These are phyloP conservation scores for Drosera capensis DNA, from an alignment of 148 eudicot genomes.

Conservation along the genomic window DNA sequence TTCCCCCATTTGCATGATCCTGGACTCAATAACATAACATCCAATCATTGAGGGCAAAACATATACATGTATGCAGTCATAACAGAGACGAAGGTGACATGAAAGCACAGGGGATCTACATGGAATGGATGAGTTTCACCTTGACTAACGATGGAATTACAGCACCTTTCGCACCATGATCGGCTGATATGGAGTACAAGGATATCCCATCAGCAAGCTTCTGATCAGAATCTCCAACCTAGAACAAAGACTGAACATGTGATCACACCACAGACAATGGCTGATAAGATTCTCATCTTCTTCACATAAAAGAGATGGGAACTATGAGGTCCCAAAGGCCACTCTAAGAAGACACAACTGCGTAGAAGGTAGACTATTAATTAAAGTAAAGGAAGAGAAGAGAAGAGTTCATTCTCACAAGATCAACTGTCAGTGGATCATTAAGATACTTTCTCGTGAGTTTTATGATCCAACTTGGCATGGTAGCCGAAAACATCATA, in stretches of 20 bases:
- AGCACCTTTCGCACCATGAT: conserved; percentile 43
- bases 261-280: not conserved
- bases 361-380: too few species aligned
- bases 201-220: conserved; percentile 90
- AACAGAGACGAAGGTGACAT: too few species aligned
- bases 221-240: conserved; percentile 93
- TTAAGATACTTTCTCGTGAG: conserved; percentile 64
- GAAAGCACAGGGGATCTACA: not conserved
- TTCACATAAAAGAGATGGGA: not conserved
- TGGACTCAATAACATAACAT: conserved; percentile 19
- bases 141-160: conserved; percentile 53
- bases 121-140: conserved; percentile 19
- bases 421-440: conserved; percentile 61
- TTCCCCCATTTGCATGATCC: conserved; percentile 96
- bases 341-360: not conserved
- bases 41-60: too few species aligned
- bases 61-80: too few species aligned
- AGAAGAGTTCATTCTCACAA: conserved; percentile 31
- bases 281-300: not conserved
- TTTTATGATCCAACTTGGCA: conserved; percentile 81
- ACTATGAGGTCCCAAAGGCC: not conserved
- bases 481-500: conserved; percentile 94
- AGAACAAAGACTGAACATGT: not conserved
- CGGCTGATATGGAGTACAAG: conserved; percentile 41
- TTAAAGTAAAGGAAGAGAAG: not conserved